Conservation (phyloP, 257 asterid genomes). For the Linderniella brevidens region DNA sequence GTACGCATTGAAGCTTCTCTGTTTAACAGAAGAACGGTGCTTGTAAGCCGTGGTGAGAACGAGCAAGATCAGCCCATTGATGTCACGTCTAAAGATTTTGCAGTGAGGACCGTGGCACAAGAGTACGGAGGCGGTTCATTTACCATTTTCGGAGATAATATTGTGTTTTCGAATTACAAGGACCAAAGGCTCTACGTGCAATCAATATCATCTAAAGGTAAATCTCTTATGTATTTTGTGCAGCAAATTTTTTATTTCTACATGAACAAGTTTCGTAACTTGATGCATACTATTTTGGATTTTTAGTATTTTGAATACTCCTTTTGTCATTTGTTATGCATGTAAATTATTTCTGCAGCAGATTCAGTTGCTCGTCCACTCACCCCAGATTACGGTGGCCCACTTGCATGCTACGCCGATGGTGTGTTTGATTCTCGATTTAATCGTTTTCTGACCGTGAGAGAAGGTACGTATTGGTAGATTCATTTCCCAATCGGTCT, state of each 20-base stretch:
- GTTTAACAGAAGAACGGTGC: constrained; percentile 55
- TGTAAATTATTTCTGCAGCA: constrained; percentile 26
- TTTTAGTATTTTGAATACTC: not conserved
- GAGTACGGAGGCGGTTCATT: constrained; percentile 95
- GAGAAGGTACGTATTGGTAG: constrained; percentile 47
- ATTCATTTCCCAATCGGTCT: constrained; percentile 6
- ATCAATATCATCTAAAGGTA: constrained; percentile 49
- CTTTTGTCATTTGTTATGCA: not conserved
- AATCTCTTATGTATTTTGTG: constrained; percentile 5
- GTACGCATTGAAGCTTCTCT: constrained; percentile 8
- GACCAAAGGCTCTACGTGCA: constrained; percentile 82
- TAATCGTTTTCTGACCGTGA: constrained; percentile 59
- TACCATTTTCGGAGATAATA: constrained; percentile 35
- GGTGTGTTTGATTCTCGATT: constrained; percentile 74
- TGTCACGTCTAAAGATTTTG: constrained; percentile 61
- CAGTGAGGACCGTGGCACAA: constrained; percentile 80
- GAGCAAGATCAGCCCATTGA: constrained; percentile 40
- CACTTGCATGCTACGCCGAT: constrained; percentile 73
- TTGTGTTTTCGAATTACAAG: constrained; percentile 74
- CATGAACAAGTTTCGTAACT: not conserved
- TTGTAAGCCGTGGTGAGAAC: constrained; percentile 56
- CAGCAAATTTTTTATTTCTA: not conserved
- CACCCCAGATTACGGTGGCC: constrained; percentile 72
- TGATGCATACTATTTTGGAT: not conserved
- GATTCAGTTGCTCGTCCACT: constrained; percentile 71